These are phyloP conservation scores for Fusarium decemcellulare DNA, from an alignment of 2,329 filamentous ascomycete genomes.

Conservation along the genomic window DNA sequence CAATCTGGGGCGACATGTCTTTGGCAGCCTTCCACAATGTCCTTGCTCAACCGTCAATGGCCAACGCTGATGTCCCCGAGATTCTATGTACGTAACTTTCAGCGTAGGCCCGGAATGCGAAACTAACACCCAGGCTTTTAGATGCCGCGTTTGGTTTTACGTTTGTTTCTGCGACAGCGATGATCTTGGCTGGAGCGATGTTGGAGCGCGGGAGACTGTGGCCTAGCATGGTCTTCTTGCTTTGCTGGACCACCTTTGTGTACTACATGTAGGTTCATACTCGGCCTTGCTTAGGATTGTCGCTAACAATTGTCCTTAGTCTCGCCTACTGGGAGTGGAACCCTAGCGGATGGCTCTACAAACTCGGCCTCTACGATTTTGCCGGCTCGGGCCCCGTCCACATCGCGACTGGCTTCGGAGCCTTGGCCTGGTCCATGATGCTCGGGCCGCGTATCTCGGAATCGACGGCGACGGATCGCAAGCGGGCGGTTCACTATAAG, in stretches of 20 bases:
- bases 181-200: slow-evolving; percentile 57
- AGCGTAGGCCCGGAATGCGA: neutral
- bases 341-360: slow-evolving; percentile 74
- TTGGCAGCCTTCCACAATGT: slow-evolving; percentile 53
- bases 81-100: slow-evolving; percentile 47
- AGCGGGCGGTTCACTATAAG: slow-evolving; percentile 54
- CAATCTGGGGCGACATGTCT: slow-evolving; percentile 54
- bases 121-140: neutral
- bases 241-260: slow-evolving; percentile 75
- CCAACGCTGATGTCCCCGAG: slow-evolving; percentile 54
- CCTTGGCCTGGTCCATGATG: slow-evolving; percentile 74
- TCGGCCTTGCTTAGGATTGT: accelerated
- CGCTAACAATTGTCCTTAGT: neutral
- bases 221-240: slow-evolving; percentile 72
- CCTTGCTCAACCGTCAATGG: slow-evolving; percentile 54
- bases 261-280: slow-evolving; percentile 59
- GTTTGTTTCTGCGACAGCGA: slow-evolving; percentile 56
- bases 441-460: slow-evolving; percentile 67
- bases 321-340: slow-evolving; percentile 80
- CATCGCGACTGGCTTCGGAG: slow-evolving; percentile 73
- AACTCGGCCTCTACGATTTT: slow-evolving; percentile 72
- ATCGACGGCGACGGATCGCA: slow-evolving; percentile 30
- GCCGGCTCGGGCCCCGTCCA: slow-evolving; percentile 76
- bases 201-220: slow-evolving; percentile 53
- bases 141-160: slow-evolving; percentile 55